Evolutionary conservation across 228 moss, liverwort and hornwort genomes (phyloP), one percentile per base, ranked within the genome.

Genomic region (Sphagnum fallax): DNA sequence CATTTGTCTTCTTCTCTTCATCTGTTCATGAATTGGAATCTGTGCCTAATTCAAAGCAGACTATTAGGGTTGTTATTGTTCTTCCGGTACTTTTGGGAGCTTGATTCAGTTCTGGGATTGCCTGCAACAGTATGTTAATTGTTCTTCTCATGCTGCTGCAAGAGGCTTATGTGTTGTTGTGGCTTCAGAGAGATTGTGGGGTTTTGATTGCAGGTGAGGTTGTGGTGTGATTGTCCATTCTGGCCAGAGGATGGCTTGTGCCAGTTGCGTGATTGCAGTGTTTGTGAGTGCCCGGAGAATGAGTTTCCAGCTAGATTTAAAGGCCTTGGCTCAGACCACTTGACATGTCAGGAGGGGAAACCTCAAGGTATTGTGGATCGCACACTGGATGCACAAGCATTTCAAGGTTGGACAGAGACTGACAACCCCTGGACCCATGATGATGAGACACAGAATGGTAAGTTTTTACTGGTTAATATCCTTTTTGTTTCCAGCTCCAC

Each of bases 401-500:
- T 86, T 60, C 76, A 72, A 8, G 79, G 82, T 14, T 86, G 86
- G 86, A 82, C 73, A 9, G 86, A 86, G 62, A 73, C 51, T 32
- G 86, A 86, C 67, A 86, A 86, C 71, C 86, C 86, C 0, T 86
- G 86, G 86, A 86, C 86, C 0, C 18, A 52, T 6, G 85, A 85
- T 6, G 82, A 85, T 47, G 85, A 85, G 50, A 79, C 47, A n/a
- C 81, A 85, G 65, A 85, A 82, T 14, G 78, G 68, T 5, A 92
- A 88, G 52, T 62, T 92, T 70, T 90, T 91, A 0, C 93, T 93
- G n/a, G 97, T 98, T 16, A 98, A 93, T 70, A 61, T 98, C 72
- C 81, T 91, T 6, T 74, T 93, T 32, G 32, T 32, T 32, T 32
- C 32, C 32, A 32, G 32, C 32, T 32, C 32, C 3, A 2, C 32